Evolutionary conservation across 495 filamentous ascomycete species (phyloP), one percentile per base, ranked within the genome.

Genomic region (Durotheca rogersii): DNA sequence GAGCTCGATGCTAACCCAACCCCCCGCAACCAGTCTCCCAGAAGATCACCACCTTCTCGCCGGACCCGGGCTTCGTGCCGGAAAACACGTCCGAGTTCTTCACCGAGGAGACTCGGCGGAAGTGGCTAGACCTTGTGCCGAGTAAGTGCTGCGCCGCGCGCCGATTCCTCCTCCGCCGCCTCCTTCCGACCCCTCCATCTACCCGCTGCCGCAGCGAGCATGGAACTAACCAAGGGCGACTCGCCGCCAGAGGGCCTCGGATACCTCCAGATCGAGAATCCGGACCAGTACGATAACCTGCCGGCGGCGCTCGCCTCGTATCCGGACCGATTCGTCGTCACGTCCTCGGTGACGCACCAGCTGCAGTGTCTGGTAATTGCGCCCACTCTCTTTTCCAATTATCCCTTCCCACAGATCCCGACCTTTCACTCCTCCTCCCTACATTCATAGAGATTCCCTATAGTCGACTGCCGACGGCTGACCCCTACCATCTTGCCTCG

Each of bases 261-360:
- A 4, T 75, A 72, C 58, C 62, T 73, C 9, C 45, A 47, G 21
- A 61, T 74, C 42, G 65, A 69, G 45, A 20, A 70, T 31, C 67
- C 72, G 0, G 32, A 60, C 0, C 30, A 49, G 7, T 70, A 68
- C 52, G 57, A 73, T 41, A 66, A 70, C 61, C 56, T 76, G 2
- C 73, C 73, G 6, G 60, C 60, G 5, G 64, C 58, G 6, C 57
- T 77, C 7, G 20, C 58, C 7, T 46, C 36, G 21, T 71, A 61
- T 41, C 56, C 56, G 10, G 64, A 68, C 11, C 41, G 56, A 21
- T 69, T 65, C 20, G 72, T 73, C 18, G 74, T 74, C 58, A 77
- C 74, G 4, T 73, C 74, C 0, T 73, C 72, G 10, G 68, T 74
- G 51, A 77, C 74, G 11, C 72, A 77, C 46, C 74, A 77, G 41